Evolutionary conservation across 306 rosid species (phyloP).

Genomic region (Ceratonia siliqua): DNA sequence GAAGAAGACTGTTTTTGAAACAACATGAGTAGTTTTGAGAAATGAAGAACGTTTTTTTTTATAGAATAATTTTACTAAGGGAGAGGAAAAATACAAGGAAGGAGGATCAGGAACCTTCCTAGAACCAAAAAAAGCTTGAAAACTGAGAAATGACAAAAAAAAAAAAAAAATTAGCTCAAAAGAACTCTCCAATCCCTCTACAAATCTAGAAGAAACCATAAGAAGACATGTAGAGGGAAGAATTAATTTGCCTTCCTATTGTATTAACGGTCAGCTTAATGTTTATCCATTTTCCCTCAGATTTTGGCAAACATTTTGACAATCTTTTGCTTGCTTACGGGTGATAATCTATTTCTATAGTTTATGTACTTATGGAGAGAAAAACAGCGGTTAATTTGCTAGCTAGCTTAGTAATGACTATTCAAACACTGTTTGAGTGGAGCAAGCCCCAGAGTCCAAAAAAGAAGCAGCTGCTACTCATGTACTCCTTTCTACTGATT

Average conservation of each 20-base stretch:
- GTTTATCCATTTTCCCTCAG: not conserved
- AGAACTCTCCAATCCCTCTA: not conserved
- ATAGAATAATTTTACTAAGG: not conserved
- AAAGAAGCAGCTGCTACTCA: not conserved
- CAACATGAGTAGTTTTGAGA: not conserved
- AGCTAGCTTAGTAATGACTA: not conserved
- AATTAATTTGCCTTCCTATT: not conserved
- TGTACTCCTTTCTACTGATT: not conserved
- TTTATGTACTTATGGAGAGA: not conserved
- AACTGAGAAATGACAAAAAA: not conserved
- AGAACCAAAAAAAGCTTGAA: not conserved
- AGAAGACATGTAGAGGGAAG: not conserved
- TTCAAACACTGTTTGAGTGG: not conserved
- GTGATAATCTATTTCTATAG: not conserved
- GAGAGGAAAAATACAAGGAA: not conserved
- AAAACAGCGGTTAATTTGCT: too few species aligned
- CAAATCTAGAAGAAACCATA: not conserved
- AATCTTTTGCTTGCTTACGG: not conserved
- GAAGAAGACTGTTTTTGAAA: not conserved
- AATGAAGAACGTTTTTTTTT: not conserved
- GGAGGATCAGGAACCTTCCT: not conserved
- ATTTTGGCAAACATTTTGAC: constrained; percentile 4
- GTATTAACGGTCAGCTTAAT: not conserved
- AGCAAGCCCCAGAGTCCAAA: not conserved
- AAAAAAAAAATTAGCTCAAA: not conserved